Base-by-base conservation (phyloP, 495 filamentous ascomycete species). In the Umbilicaria muhlenbergii region DNA sequence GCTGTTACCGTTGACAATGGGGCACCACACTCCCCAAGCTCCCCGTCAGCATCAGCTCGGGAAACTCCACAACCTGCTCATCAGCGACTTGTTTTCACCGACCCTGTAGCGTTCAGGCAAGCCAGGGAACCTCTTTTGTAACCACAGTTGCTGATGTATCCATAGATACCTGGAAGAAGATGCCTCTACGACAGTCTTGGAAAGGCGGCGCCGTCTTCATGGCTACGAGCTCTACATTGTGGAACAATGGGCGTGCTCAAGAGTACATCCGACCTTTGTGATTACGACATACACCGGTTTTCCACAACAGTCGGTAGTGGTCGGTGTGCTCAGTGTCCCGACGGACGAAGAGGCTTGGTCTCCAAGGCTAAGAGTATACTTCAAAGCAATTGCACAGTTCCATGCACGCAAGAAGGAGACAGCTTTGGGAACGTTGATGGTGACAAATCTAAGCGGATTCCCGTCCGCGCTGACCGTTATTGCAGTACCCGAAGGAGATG, bases 211-310 rank as follows among this genome's bases (percentile, higher is more conserved):
- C 38, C 62, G 67, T 28, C 71, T 98, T 16, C 60, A 76, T 38
- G 92, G 92, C 45, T 96, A 95, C 57, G 88, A 95, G 56, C 65
- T 89, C 39, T 96, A 96, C 63, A 61, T 96, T 32, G 87, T 98
- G 44, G 91, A 96, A 59, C 91, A 98, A 74, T 98, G 91, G 92
- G 86, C 85, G 11, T 94, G 86, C 58, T 94, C 88, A 7, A 77
- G 91, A 43, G 69, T 75, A 28, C 82, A 94, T 51, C 91, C 89
- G 6, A 94, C 88, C 19, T 84, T 91, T 48, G 75, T 93, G 21
- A 94, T 98, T 47, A 81, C 81, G 16, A 94, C 89, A 5, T 96
- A 91, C 58, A 95, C 92, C 0, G 92, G 91, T 14, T 83, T 94
- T 51, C 68, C 74, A 11, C 78, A 80, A 14, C 82, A 94, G 57